A percentile compares a stretch with the other conserved stretches of the same genome.
phyloP scores from a whole-genome alignment of 805 yeast species.

The Kodamaea laetipori region DNA sequence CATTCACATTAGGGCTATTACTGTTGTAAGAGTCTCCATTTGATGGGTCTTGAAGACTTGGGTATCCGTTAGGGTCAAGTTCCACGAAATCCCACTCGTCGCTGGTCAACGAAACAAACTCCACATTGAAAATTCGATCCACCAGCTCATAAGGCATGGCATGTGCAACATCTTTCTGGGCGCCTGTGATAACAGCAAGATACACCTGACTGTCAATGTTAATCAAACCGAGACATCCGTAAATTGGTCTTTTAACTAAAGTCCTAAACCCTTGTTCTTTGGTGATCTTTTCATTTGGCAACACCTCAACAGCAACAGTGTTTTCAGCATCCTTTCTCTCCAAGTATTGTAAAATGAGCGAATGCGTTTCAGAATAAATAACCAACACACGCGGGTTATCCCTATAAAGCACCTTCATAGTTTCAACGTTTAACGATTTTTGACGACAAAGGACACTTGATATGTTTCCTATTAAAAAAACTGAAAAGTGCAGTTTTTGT shows the following conservation, averaged over 20 bases:
- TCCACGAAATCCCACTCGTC: slow-evolving; percentile 80
- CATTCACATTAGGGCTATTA: slow-evolving; percentile 11
- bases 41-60: slow-evolving; percentile 37
- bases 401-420: slow-evolving; percentile 35
- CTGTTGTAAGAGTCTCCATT: slow-evolving; percentile 7
- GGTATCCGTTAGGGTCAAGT: slow-evolving; percentile 68
- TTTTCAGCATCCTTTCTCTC: slow-evolving; percentile 17
- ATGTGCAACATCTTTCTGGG: slow-evolving; percentile 67
- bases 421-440: background rate
- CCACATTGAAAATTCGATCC: slow-evolving; percentile 79
- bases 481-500: slow-evolving; percentile 1
- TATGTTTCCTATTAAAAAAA: slow-evolving; percentile 8
- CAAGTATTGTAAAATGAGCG: slow-evolving; percentile 29
- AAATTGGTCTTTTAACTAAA: slow-evolving; percentile 43
- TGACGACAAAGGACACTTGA: slow-evolving; percentile 7
- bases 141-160: slow-evolving; percentile 82
- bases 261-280: slow-evolving; percentile 38
- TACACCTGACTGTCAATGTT: slow-evolving; percentile 67
- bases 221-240: slow-evolving; percentile 81
- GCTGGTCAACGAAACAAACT: slow-evolving; percentile 74
- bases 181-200: slow-evolving; percentile 77
- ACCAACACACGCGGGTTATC: slow-evolving; percentile 36
- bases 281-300: slow-evolving; percentile 39
- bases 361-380: slow-evolving; percentile 32
- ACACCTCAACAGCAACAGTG: slow-evolving; percentile 52